Conservation (phyloP, 805 yeast genomes). For the Starmerella floris region DNA sequence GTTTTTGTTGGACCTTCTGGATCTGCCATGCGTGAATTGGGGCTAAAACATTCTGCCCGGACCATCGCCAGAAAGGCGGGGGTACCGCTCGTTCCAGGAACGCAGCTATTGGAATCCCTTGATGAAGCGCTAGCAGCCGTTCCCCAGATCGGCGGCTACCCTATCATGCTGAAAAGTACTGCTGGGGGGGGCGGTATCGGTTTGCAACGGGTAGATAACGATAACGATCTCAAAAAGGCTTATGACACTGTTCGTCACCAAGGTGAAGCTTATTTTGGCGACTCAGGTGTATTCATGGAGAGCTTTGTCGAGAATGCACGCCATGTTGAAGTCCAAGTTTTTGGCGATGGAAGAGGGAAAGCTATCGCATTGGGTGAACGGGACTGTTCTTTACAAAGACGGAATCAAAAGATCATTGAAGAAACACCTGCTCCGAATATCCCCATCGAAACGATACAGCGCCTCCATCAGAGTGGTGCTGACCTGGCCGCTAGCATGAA, state of each 20-base stretch:
- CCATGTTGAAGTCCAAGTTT: slow-evolving; percentile 91
- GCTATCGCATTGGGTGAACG: slow-evolving; percentile 94
- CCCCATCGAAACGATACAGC: slow-evolving; percentile 61
- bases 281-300: slow-evolving; percentile 88
- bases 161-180: slow-evolving; percentile 91
- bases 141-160: slow-evolving; percentile 51
- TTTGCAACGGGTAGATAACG: slow-evolving; percentile 78
- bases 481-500: slow-evolving; percentile 68
- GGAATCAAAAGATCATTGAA: slow-evolving; percentile 91
- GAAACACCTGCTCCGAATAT: slow-evolving; percentile 96
- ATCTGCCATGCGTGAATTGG: slow-evolving; percentile 78
- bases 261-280: slow-evolving; percentile 86
- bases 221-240: slow-evolving; percentile 66
- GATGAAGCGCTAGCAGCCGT: slow-evolving; percentile 70
- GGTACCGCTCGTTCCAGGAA: slow-evolving; percentile 96
- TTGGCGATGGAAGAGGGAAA: slow-evolving; percentile 88
- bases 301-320: slow-evolving; percentile 89
- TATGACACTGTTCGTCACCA: slow-evolving; percentile 88
- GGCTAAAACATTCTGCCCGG: slow-evolving; percentile 93
- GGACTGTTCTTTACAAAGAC: slow-evolving; percentile 93
- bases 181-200: slow-evolving; percentile 99
- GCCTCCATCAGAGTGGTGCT: slow-evolving; percentile 74
- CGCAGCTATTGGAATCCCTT: slow-evolving; percentile 60
- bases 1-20: slow-evolving; percentile 96
- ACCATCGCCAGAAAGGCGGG: slow-evolving; percentile 83